These are phyloP conservation scores for Hordeum marinum DNA, from an alignment of 176 grass and related monocot genomes.

Conservation along the genomic window DNA sequence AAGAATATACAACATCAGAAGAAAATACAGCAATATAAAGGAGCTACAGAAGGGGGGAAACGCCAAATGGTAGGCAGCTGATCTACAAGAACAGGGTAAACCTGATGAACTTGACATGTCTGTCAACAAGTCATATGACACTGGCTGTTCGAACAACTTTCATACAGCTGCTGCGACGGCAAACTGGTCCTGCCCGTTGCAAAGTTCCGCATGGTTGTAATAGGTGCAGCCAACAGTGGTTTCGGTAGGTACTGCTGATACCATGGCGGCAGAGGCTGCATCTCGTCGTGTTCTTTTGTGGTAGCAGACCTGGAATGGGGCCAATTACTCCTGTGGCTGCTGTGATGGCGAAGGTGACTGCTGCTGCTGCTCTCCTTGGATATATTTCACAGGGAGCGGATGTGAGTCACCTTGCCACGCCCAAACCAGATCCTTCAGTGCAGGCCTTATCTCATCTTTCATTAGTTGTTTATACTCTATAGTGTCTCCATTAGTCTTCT, in stretches of 20 bases:
- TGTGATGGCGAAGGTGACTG: conserved; percentile 13
- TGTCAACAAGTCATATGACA: background rate
- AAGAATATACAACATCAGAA: conserved; percentile 5
- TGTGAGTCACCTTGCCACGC: conserved; percentile 29
- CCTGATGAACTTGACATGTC: background rate
- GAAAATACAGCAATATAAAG: background rate
- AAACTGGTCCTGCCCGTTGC: background rate
- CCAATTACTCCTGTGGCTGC: conserved; percentile 4
- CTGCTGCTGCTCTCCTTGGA: conserved; percentile 11
- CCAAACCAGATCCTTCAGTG: conserved; percentile 46
- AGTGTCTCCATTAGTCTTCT: conserved; percentile 49
- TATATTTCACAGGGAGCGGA: background rate
- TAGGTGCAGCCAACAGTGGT: background rate
- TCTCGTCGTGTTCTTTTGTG: background rate
- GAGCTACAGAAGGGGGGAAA: background rate
- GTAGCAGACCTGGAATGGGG: background rate
- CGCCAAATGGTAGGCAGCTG: background rate
- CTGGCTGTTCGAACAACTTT: background rate
- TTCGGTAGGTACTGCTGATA: background rate
- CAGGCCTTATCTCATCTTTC: conserved; percentile 48
- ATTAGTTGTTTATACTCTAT: conserved; percentile 48
- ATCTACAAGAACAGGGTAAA: background rate
- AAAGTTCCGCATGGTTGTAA: background rate
- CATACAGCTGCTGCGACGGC: background rate
- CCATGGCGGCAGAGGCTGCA: background rate